phyloP scores from a whole-genome alignment of 768 basidiomycete genomes.

The Pleurotus citrinopileatus region DNA sequence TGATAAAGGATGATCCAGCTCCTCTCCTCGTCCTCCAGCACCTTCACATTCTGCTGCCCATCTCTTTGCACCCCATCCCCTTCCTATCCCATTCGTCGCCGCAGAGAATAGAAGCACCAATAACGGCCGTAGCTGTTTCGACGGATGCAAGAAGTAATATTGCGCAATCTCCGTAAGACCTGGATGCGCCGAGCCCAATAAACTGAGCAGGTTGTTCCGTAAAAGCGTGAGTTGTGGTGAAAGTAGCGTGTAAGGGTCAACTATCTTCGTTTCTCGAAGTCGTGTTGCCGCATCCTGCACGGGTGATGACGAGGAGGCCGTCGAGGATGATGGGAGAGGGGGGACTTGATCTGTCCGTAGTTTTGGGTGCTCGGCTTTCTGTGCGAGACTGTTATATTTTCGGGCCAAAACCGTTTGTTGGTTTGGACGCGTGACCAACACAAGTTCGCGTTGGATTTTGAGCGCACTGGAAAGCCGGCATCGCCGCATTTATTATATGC shows the following conservation, averaged over 20 bases:
- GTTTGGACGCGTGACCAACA: conserved; percentile 8
- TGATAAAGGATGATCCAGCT: conserved; percentile 78
- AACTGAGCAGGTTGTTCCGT: conserved; percentile 64
- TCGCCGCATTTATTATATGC: conserved; percentile 9
- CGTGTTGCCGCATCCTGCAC: conserved; percentile 19
- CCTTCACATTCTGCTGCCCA: conserved; percentile 62
- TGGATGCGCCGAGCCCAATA: conserved; percentile 89
- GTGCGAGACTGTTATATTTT: conserved; percentile 36
- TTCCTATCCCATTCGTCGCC: conserved; percentile 89
- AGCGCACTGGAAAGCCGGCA: conserved; percentile 4
- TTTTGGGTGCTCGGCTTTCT: conserved; percentile 32
- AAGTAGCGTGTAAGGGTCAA: conserved; percentile 70
- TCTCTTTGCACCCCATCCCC: conserved; percentile 54
- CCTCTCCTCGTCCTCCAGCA: conserved; percentile 46
- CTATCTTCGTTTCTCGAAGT: conserved; percentile 11
- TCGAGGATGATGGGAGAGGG: conserved; percentile 12
- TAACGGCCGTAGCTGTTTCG: conserved; percentile 88
- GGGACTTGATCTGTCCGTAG: conserved; percentile 21
- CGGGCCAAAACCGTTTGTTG: conserved; percentile 19
- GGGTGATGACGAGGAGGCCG: conserved; percentile 2
- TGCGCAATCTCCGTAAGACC: conserved; percentile 84
- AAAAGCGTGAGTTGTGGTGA: conserved; percentile 71
- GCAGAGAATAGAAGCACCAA: conserved; percentile 87
- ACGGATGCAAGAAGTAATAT: conserved; percentile 88
- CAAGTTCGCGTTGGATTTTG: conserved; percentile 4